Evolutionary conservation across 805 yeast genomes (phyloP).

Genomic region (Priceomyces fermenticarens): DNA sequence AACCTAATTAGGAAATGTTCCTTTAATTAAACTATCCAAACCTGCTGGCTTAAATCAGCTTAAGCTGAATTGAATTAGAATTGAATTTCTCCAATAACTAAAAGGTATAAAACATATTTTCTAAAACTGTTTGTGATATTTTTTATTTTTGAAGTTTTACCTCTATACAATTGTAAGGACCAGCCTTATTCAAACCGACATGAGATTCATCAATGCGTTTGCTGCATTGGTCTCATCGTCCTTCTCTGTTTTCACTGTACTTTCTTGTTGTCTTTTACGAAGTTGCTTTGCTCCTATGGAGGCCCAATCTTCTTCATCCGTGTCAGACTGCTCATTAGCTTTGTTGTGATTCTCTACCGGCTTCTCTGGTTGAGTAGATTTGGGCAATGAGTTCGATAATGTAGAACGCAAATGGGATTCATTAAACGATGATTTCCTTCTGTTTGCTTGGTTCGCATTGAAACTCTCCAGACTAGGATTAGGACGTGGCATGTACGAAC

Average conservation of each 20-base stretch:
- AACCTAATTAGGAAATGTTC: conserved; percentile 12
- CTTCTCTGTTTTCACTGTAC: conserved; percentile 10
- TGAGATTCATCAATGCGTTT: conserved; percentile 61
- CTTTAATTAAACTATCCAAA: neutral
- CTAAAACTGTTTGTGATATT: neutral
- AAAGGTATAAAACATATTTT: neutral
- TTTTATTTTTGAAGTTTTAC: too few species aligned
- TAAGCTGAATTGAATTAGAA: neutral
- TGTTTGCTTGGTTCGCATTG: conserved; percentile 15
- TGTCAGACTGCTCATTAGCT: conserved; percentile 45
- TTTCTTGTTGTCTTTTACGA: conserved; percentile 23
- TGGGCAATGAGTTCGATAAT: conserved; percentile 18
- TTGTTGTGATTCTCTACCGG: neutral
- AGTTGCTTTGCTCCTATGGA: conserved; percentile 77
- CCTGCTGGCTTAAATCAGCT: neutral
- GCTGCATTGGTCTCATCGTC: conserved; percentile 55
- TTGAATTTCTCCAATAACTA: neutral
- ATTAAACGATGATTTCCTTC: conserved; percentile 41
- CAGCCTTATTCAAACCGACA: conserved; percentile 20
- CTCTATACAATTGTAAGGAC: neutral
- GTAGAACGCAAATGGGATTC: conserved; percentile 35
- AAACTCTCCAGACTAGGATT: conserved; percentile 16
- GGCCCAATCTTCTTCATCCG: conserved; percentile 98
- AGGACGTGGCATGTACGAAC: conserved; percentile 8
- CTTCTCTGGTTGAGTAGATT: conserved; percentile 4